phyloP scores from a whole-genome alignment of 2,329 filamentous ascomycete genomes.

The Acrocalymma vagum region DNA sequence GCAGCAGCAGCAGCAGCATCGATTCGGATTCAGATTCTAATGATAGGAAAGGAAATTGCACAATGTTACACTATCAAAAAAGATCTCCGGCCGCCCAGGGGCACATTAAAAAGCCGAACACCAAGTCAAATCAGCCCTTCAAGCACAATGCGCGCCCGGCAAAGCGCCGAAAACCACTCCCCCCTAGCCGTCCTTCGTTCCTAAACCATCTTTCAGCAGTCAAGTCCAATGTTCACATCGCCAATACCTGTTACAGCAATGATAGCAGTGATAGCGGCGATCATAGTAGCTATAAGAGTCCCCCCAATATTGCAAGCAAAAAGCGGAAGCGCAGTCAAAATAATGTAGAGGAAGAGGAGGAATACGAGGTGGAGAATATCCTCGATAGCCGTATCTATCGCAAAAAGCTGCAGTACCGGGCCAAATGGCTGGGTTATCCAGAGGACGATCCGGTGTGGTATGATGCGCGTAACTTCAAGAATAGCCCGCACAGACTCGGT shows the following conservation, averaged over 20 bases:
- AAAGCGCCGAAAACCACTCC: constrained; percentile 3
- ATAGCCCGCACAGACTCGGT: constrained; percentile 10
- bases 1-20: constrained; percentile 13
- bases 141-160: constrained; percentile 5
- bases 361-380: constrained; percentile 7
- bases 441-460: constrained; percentile 13
- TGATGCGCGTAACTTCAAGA: constrained; percentile 11
- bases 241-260: not conserved
- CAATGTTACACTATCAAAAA: constrained; percentile 16
- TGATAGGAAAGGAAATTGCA: constrained; percentile 6
- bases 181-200: constrained; percentile 2
- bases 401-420: constrained; percentile 10
- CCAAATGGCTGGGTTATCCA: constrained; percentile 10
- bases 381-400: constrained; percentile 7
- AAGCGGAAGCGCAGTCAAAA: constrained; percentile 5
- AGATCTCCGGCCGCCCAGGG: constrained; percentile 8
- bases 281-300: not conserved
- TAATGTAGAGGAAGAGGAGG: constrained; percentile 1
- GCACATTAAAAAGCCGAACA: constrained; percentile 12
- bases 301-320: not conserved
- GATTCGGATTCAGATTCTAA: constrained; percentile 7
- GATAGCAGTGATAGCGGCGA: constrained; percentile 2
- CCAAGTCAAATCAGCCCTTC: constrained; percentile 7
- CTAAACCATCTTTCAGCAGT: not conserved
- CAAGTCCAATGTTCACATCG: not conserved